These are phyloP conservation scores for Ensete ventricosum DNA, from an alignment of 176 grass and related monocot species.

Conservation along the genomic window DNA sequence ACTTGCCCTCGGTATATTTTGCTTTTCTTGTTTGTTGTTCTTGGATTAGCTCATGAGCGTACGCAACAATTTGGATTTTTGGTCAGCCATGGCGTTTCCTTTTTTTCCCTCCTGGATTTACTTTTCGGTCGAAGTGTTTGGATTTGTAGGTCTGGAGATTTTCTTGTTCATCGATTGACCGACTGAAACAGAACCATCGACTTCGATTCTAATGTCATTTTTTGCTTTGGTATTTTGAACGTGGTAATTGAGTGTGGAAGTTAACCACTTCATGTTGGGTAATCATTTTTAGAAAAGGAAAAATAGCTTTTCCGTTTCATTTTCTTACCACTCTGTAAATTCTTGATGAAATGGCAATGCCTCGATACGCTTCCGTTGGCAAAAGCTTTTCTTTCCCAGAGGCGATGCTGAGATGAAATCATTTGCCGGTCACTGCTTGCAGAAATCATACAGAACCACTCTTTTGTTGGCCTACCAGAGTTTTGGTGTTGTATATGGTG, in stretches of 20 bases:
- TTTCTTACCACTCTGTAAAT: neutral
- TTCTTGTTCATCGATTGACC: neutral
- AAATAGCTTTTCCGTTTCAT: neutral
- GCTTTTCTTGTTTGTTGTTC: too few relatives aligned
- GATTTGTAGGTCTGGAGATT: neutral
- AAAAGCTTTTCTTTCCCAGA: too few relatives aligned
- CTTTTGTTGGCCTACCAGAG: constrained; percentile 72
- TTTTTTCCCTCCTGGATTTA: too few relatives aligned
- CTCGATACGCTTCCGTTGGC: too few relatives aligned
- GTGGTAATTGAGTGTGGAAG: neutral
- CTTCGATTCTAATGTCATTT: neutral
- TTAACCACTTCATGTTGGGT: neutral
- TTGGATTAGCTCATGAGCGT: neutral
- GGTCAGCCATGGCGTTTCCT: neutral
- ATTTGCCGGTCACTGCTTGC: neutral
- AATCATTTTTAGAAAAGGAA: neutral
- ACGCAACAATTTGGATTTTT: neutral
- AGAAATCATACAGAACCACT: constrained; percentile 21
- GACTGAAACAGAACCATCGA: neutral
- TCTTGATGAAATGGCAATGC: too few relatives aligned
- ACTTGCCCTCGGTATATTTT: neutral
- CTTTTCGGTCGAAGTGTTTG: too few relatives aligned
- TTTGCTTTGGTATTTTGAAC: neutral
- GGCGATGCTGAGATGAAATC: neutral
- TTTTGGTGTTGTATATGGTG: constrained; percentile 83